These are phyloP conservation scores for Microbotryum lychnidis-dioicae DNA, from an alignment of 1,284 basidiomycete species.

Conservation along the genomic window DNA sequence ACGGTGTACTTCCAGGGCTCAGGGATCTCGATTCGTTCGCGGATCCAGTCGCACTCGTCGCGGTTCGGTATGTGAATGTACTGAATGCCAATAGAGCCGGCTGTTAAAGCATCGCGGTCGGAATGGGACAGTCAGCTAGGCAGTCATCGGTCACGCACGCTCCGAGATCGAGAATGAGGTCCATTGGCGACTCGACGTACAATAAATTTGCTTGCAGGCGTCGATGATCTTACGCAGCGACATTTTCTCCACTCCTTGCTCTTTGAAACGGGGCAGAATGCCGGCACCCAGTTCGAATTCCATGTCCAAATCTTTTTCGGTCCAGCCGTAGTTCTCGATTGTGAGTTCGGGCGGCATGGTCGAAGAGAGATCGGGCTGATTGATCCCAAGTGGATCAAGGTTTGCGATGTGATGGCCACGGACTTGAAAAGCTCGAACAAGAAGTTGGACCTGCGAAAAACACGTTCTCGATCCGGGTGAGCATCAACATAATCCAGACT, in stretches of 20 bases:
- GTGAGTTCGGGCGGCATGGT: conserved; percentile 76
- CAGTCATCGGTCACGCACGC: neutral
- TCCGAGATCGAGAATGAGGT: neutral
- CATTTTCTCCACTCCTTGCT: conserved; percentile 75
- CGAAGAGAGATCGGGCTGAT: conserved; percentile 73
- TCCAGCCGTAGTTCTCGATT: conserved; percentile 88
- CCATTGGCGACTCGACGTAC: conserved; percentile 47
- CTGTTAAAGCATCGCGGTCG: conserved; percentile 42
- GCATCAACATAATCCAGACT: neutral
- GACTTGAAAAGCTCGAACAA: conserved; percentile 97
- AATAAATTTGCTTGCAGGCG: conserved; percentile 88
- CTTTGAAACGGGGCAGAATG: conserved; percentile 89
- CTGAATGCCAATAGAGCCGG: conserved; percentile 87
- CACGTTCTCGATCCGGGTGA: neutral
- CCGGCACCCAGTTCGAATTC: conserved; percentile 91
- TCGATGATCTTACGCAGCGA: conserved; percentile 86
- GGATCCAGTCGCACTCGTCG: conserved; percentile 98
- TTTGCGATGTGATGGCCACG: conserved; percentile 94
- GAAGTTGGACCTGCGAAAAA: conserved; percentile 69
- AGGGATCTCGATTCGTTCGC: conserved; percentile 90
- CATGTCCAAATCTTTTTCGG: conserved; percentile 85
- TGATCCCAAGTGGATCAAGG: conserved; percentile 88
- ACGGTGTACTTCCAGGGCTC: conserved; percentile 97
- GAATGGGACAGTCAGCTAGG: neutral
- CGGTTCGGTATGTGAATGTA: conserved; percentile 98